Conservation (phyloP, 768 basidiomycete genomes). For the Calocybe cyanea region DNA sequence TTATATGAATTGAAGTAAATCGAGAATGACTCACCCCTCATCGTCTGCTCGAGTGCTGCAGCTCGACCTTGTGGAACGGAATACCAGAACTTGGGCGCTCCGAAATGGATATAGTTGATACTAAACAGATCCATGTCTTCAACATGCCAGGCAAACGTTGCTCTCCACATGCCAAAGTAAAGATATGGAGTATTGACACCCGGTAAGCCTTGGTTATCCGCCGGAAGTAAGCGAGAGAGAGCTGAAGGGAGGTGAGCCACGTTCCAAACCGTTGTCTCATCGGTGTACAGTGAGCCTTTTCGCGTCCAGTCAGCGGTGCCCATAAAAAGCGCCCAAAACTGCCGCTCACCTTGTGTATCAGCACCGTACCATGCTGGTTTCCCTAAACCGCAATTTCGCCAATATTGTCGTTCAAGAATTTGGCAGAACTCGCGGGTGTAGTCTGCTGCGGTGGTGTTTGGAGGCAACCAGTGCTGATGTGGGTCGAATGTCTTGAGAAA, state of each 20-base stretch:
- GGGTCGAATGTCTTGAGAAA: conserved; percentile 78
- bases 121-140: conserved; percentile 99
- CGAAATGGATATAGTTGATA: conserved; percentile 99
- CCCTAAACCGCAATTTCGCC: conserved; percentile 87
- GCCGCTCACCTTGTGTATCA: conserved; percentile 76
- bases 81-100: conserved; percentile 97
- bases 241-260: conserved; percentile 89
- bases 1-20: conserved; percentile 7
- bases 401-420: conserved; percentile 84
- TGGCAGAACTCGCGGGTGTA: conserved; percentile 88
- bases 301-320: conserved; percentile 4
- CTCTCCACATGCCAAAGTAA: conserved; percentile 99
- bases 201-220: conserved; percentile 68
- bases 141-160: conserved; percentile 98
- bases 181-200: conserved; percentile 98
- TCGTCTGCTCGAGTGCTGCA: conserved; percentile 77
- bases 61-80: conserved; percentile 88
- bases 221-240: conserved; percentile 73
- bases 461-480: conserved; percentile 74
- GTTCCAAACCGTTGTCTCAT: conserved; percentile 84
- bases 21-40: conserved; percentile 59
- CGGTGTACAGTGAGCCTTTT: conserved; percentile 67
- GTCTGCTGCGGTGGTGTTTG: conserved; percentile 64
- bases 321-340: not conserved
- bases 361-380: conserved; percentile 98